These are phyloP conservation scores for Talaromyces sp. DNA, from an alignment of 2,329 filamentous ascomycete genomes.

Conservation along the genomic window DNA sequence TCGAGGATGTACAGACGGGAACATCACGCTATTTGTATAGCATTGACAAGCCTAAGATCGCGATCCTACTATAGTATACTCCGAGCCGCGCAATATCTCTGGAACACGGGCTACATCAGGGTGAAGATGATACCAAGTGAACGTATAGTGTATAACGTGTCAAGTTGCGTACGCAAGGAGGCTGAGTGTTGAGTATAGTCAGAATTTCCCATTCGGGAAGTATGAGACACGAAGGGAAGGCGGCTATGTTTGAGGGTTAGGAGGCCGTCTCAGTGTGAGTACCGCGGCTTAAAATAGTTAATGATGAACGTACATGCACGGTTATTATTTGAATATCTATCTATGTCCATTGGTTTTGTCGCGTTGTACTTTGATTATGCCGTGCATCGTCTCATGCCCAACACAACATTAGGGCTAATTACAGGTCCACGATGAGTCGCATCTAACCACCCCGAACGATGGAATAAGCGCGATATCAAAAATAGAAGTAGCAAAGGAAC, in stretches of 20 bases:
- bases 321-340: not conserved
- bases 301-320: not conserved
- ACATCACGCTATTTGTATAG: constrained; percentile 2
- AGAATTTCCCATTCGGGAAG: constrained; percentile 6
- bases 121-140: not conserved
- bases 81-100: not conserved
- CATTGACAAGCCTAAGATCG: not conserved
- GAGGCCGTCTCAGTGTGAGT: constrained; percentile 4
- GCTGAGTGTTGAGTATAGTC: not conserved
- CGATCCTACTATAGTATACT: not conserved
- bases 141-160: not conserved
- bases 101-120: not conserved
- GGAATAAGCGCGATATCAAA: not conserved
- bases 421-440: not conserved
- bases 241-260: not conserved
- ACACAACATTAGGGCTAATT: not conserved
- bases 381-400: not conserved
- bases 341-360: no score
- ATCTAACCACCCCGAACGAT: not conserved
- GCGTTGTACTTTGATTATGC: not conserved
- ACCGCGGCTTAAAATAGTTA: not conserved
- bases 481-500: no score
- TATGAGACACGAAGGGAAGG: constrained; percentile 10
- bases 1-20: not conserved
- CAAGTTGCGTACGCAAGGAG: not conserved